Evolutionary conservation across 164 flowering plant genomes (phyloP).

Genomic region (Dillenia suffruticosa): DNA sequence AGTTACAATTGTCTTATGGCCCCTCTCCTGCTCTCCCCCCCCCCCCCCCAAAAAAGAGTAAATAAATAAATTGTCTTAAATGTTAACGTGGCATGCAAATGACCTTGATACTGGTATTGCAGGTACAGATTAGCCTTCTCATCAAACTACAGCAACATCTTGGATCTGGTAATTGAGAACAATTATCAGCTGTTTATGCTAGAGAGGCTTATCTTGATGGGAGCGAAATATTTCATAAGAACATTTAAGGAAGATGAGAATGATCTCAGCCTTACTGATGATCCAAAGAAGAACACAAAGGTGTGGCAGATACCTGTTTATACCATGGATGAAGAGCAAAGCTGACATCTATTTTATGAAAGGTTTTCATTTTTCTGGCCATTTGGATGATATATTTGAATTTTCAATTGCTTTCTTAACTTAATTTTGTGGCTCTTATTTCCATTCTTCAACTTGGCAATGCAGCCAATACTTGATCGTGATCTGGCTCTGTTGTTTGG

Average conservation of each 20-base stretch:
- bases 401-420: no score
- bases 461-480: no score
- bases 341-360: conserved; percentile 19
- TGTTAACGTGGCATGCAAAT: neutral
- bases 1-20: no score
- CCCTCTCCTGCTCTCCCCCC: no score
- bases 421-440: no score
- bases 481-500: no score
- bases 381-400: no score
- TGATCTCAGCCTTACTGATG: conserved; percentile 85
- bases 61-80: no score
- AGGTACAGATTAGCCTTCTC: conserved; percentile 93
- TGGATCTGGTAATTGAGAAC: conserved; percentile 82
- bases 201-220: conserved; percentile 79
- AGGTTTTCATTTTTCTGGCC: neutral
- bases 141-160: conserved; percentile 71
- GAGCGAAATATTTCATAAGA: conserved; percentile 74
- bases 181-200: conserved; percentile 93
- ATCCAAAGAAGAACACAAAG: conserved; percentile 92
- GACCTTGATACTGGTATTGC: conserved; percentile 18
- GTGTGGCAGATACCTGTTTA: conserved; percentile 84
- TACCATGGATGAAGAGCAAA: conserved; percentile 44
- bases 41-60: no score
- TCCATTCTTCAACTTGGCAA: no score
- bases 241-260: conserved; percentile 74